Percentiles rank a stretch among this genome's conserved stretches.
phyloP scores from a whole-genome alignment of 1,284 basidiomycete genomes.

The Trametes hirsuta region DNA sequence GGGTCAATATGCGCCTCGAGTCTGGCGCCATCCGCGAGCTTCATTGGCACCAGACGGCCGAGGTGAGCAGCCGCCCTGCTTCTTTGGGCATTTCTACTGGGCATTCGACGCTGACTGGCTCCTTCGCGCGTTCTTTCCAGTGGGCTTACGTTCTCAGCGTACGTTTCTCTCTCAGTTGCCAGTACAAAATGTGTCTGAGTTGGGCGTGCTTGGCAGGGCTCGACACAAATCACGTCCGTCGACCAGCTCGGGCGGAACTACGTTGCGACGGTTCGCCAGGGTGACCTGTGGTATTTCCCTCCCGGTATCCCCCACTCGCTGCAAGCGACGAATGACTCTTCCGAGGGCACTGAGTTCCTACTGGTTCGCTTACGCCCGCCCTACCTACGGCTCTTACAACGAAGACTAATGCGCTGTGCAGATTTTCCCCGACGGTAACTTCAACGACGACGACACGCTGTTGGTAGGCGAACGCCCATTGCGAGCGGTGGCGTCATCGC shows the following conservation, averaged over 20 bases:
- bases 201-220: conserved; percentile 45
- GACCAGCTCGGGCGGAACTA: conserved; percentile 64
- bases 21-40: conserved; percentile 66
- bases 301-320: conserved; percentile 45
- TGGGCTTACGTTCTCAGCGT: conserved; percentile 68
- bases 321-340: conserved; percentile 58
- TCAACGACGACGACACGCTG: conserved; percentile 69
- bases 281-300: conserved; percentile 48
- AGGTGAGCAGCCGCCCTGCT: conserved; percentile 41
- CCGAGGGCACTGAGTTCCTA: conserved; percentile 68
- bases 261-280: conserved; percentile 46
- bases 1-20: conserved; percentile 69
- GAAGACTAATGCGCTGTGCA: conserved; percentile 31
- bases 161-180: neutral
- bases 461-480: conserved; percentile 40
- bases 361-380: conserved; percentile 45
- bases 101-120: neutral
- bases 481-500: conserved; percentile 27
- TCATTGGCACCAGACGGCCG: conserved; percentile 70
- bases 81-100: neutral
- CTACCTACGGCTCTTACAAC: neutral
- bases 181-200: neutral
- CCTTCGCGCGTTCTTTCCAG: conserved; percentile 31
- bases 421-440: conserved; percentile 66
- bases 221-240: conserved; percentile 61